phyloP scores from a whole-genome alignment of 805 yeast species.

The Suhomyces sp. region DNA sequence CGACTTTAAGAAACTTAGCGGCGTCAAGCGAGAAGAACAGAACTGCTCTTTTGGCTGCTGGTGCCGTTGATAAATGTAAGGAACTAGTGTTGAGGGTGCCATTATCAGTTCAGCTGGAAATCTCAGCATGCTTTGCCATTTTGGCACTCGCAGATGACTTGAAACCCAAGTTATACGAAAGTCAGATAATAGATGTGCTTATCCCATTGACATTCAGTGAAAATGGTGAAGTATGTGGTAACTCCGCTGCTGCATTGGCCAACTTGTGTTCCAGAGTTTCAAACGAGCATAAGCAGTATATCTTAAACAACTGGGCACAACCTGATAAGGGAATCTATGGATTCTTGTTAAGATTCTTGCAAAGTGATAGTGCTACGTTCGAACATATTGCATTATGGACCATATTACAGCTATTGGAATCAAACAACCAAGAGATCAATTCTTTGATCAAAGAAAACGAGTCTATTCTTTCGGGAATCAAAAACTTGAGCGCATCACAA shows the following conservation, averaged over 20 bases:
- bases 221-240: conserved; percentile 95
- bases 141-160: conserved; percentile 94
- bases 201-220: conserved; percentile 86
- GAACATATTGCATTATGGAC: conserved; percentile 99
- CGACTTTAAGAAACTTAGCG: conserved; percentile 92
- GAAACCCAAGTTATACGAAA: conserved; percentile 75
- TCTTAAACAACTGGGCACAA: conserved; percentile 71
- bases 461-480: conserved; percentile 53
- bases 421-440: conserved; percentile 66
- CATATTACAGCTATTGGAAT: conserved; percentile 84
- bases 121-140: conserved; percentile 95
- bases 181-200: conserved; percentile 82
- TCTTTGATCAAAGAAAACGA: conserved; percentile 53
- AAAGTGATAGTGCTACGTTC: conserved; percentile 84
- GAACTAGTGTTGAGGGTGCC: conserved; percentile 82
- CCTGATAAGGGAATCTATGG: conserved; percentile 86
- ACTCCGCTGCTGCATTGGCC: conserved; percentile 97
- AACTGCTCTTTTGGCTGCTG: conserved; percentile 87
- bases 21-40: conserved; percentile 93
- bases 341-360: conserved; percentile 75
- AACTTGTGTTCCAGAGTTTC: conserved; percentile 86
- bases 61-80: conserved; percentile 91
- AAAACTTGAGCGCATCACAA: conserved; percentile 42
- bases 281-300: conserved; percentile 69
- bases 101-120: conserved; percentile 92